A percentile compares a stretch with the other conserved stretches of the same genome.
These are phyloP conservation scores for Cucurbita argyrosperma DNA, from an alignment of 306 rosid genomes.

Conservation along the genomic window DNA sequence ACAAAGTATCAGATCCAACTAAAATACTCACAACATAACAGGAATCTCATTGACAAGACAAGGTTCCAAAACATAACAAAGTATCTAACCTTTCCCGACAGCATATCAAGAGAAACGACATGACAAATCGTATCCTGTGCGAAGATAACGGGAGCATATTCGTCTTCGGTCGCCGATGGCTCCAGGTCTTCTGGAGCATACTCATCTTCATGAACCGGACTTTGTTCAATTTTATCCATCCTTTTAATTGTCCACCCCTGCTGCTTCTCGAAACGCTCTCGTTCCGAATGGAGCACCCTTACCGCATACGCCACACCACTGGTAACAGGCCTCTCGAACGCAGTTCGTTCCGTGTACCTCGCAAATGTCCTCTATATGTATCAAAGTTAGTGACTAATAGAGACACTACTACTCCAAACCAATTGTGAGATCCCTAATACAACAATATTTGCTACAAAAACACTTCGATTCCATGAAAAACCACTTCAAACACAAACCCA, in stretches of 20 bases:
- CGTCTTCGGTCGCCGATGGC: slow-evolving; percentile 63
- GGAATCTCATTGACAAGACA: background rate
- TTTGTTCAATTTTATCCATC: slow-evolving; percentile 73
- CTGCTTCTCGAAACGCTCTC: slow-evolving; percentile 87
- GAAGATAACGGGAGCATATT: slow-evolving; percentile 97
- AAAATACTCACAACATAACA: background rate
- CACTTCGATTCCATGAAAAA: background rate
- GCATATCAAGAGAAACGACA: slow-evolving; percentile 75
- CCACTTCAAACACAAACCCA: background rate
- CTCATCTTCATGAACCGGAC: slow-evolving; percentile 61
- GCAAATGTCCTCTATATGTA: slow-evolving; percentile 68
- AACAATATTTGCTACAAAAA: too few relatives aligned
- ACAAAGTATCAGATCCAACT: background rate
- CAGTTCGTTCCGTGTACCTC: slow-evolving; percentile 83
- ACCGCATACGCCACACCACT: slow-evolving; percentile 99
- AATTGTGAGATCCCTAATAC: too few relatives aligned
- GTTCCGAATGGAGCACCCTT: slow-evolving; percentile 88
- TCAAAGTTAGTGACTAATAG: slow-evolving; percentile 21
- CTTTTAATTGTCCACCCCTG: slow-evolving; percentile 97
- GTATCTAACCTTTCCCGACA: slow-evolving; percentile 64
- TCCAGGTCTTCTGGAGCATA: slow-evolving; percentile 56
- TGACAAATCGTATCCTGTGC: slow-evolving; percentile 90
- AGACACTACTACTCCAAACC: background rate
- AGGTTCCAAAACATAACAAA: slow-evolving; percentile 6
- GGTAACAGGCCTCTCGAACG: slow-evolving; percentile 96